These are phyloP conservation scores for Teunomyces panamensis DNA, from an alignment of 805 yeast genomes.

Conservation along the genomic window DNA sequence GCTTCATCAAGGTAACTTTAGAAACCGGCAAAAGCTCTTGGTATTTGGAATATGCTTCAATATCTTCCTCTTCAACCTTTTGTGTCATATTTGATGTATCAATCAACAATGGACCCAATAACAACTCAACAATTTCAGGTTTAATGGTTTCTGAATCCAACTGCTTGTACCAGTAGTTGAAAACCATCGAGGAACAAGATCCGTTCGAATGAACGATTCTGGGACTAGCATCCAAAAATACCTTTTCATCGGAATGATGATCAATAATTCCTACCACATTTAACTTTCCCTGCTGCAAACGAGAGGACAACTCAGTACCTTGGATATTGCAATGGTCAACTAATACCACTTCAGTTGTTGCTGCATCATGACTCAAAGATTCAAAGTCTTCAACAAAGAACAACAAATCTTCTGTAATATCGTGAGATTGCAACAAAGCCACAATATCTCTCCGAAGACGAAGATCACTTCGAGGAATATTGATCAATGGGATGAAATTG, in stretches of 20 bases:
- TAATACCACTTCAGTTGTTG: conserved; percentile 44
- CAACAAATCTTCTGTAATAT: conserved; percentile 48
- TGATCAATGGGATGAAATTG: conserved; percentile 65
- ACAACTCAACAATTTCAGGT: conserved; percentile 41
- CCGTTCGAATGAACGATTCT: conserved; percentile 63
- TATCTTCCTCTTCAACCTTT: conserved; percentile 63
- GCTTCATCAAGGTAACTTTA: neutral
- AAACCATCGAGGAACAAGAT: conserved; percentile 75
- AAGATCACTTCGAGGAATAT: conserved; percentile 67
- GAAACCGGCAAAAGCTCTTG: conserved; percentile 13
- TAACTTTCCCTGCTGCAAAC: conserved; percentile 20
- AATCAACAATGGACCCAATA: conserved; percentile 65
- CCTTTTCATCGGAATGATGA: conserved; percentile 77
- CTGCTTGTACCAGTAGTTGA: conserved; percentile 52
- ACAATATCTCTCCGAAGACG: conserved; percentile 68
- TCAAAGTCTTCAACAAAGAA: conserved; percentile 67
- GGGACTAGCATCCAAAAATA: conserved; percentile 52
- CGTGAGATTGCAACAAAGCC: conserved; percentile 45
- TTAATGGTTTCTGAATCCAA: conserved; percentile 14
- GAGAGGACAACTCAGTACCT: conserved; percentile 36
- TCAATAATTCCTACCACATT: conserved; percentile 67
- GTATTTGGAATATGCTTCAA: conserved; percentile 41
- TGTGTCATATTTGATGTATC: conserved; percentile 71
- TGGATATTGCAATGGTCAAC: conserved; percentile 83
- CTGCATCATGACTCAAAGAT: conserved; percentile 9